Evolutionary conservation across 1,139 yeast genomes (phyloP), one percentile per base, ranked within the genome.

Genomic region (Saccharomyces hybrid): DNA sequence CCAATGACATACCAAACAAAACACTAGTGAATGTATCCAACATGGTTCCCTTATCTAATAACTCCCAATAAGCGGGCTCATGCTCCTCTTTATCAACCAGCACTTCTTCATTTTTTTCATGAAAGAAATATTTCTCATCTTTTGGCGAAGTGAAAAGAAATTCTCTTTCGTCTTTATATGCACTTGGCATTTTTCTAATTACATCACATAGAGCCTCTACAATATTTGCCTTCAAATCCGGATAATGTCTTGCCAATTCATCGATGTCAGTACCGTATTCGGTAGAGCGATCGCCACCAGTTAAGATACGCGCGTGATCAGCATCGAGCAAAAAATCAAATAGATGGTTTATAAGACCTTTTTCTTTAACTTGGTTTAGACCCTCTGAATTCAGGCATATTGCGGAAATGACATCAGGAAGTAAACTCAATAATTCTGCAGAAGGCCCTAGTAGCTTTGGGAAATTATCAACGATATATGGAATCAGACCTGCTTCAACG

Each of bases 371-470:
- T 55, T 80, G 77, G 42, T 77, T 71, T 57, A 88, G 71, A 0
- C 97, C 98, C 12, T 82, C 85, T 55, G 78, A 81, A 64, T 88
- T 90, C 63, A 91, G 78, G 53, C 95, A 83, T 47, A 91, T 76
- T 0, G 98, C 97, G 14, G 95, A 95, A 47, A 91, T 75, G 1
- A 86, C 82, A 62, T 87, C 93, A 0, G 95, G 87, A 27, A 90
- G 73, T 2, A 88, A 78, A 42, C 81, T 68, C 24, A 87, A 68
- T 48, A 89, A 73, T 19, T 82, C 84, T 8, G 81, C 74, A 14
- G 84, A 79, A 8, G 86, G 85, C 41, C 80, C 71, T 59, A 83
- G 73, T 58, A 83, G 75, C 34, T 69, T 59, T 47, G 72, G 72
- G 72, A 86, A 81, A 62, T 80, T 75, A 55, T 79, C 78, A 52